A percentile compares a stretch with the other conserved stretches of the same genome.
phyloP scores from a whole-genome alignment of 495 filamentous ascomycete species.

The Trichoderma asperelloides region DNA sequence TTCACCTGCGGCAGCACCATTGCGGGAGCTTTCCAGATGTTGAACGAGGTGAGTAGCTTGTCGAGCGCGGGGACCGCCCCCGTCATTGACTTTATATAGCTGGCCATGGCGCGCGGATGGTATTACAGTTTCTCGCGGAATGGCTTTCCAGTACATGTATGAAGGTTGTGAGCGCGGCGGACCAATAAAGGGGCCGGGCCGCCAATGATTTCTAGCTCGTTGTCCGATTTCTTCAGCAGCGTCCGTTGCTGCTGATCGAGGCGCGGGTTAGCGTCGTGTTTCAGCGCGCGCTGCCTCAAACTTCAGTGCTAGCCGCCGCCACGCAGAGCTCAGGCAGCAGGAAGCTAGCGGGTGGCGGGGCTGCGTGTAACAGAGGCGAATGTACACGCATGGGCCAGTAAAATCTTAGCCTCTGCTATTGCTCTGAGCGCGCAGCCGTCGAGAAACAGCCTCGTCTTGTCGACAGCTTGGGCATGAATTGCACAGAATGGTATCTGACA shows the following conservation, averaged over 20 bases:
- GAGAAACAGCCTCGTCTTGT: not conserved
- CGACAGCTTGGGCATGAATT: not conserved
- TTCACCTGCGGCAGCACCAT: conserved; percentile 66
- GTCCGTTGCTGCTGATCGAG: not conserved
- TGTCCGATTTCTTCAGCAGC: not conserved
- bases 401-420: not conserved
- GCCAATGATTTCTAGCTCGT: not conserved
- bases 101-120: not conserved
- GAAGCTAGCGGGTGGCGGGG: not conserved
- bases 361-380: not conserved
- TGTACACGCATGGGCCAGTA: not conserved
- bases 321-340: not conserved
- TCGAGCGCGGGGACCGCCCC: not conserved
- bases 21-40: conserved; percentile 8
- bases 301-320: not conserved
- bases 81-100: conserved; percentile 1
- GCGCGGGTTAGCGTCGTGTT: not conserved
- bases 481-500: not conserved
- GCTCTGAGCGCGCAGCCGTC: not conserved
- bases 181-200: not conserved
- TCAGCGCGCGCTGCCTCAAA: not conserved
- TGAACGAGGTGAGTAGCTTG: not conserved
- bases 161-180: not conserved
- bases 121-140: not conserved
- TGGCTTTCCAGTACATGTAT: not conserved